phyloP scores from a whole-genome alignment of 352 stramenopile species.

The Phytophthora capsici region DNA sequence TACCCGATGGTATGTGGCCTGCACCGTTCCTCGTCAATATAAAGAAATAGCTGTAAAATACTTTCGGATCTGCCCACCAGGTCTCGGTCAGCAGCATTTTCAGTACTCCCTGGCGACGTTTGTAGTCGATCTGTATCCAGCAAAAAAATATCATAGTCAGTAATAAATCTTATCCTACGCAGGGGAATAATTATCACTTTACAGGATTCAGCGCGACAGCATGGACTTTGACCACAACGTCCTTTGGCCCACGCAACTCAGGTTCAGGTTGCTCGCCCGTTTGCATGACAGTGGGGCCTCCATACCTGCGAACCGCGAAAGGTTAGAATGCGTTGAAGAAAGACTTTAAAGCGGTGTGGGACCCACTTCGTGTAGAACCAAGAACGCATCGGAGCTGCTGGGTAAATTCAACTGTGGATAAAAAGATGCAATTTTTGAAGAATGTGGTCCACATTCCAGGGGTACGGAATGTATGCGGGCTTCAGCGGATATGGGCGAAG shows the following conservation, averaged over 20 bases:
- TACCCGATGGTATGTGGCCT: conserved; percentile 79
- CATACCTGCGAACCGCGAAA: conserved; percentile 44
- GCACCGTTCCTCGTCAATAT: not conserved
- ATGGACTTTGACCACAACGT: conserved; percentile 74
- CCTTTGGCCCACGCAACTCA: conserved; percentile 51
- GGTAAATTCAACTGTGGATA: conserved; percentile 10
- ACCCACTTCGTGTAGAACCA: conserved; percentile 80
- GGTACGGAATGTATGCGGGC: too few species aligned
- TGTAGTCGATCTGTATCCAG: conserved; percentile 76
- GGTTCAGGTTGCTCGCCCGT: conserved; percentile 59
- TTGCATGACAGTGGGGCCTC: conserved; percentile 65
- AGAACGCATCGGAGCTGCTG: conserved; percentile 52
- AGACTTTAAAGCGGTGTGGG: not conserved
- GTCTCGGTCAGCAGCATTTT: conserved; percentile 64
- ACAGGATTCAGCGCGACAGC: conserved; percentile 71
- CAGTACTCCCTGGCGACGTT: conserved; percentile 71
- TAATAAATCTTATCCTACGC: not conserved
- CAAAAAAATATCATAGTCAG: conserved; percentile 5
- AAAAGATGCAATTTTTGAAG: not conserved
- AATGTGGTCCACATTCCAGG: not conserved
- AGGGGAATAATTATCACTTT: not conserved
- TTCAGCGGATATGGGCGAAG: too few species aligned
- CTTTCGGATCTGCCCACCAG: conserved; percentile 26
- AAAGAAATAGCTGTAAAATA: not conserved
- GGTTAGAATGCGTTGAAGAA: conserved; percentile 1